Conservation (phyloP, 2,329 filamentous ascomycete genomes). For the Botrytis galanthina region DNA sequence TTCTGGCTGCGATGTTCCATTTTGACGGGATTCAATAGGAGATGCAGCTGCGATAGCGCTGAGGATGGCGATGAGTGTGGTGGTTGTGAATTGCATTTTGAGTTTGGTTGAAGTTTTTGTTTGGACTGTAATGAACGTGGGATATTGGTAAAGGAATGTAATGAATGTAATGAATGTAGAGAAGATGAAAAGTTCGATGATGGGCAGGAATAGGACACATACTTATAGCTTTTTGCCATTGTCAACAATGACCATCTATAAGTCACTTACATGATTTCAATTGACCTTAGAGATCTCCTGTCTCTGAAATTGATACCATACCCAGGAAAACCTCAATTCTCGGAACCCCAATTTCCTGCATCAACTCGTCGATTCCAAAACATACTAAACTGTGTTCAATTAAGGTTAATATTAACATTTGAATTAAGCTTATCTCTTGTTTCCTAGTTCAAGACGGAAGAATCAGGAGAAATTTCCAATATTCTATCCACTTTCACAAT, state of each 20-base stretch:
- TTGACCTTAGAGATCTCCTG: neutral
- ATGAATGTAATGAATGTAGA: neutral
- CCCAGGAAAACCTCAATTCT: neutral
- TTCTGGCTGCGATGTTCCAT: neutral
- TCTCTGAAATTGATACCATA: neutral
- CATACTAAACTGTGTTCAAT: neutral
- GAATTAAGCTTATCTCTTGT: neutral
- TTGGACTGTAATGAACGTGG: neutral
- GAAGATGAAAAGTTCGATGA: neutral
- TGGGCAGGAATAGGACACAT: neutral
- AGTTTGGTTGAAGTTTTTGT: neutral
- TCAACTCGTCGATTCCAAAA: neutral
- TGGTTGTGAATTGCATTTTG: constrained; percentile 12
- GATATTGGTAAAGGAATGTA: neutral
- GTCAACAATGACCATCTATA: neutral
- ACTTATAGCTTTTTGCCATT: neutral
- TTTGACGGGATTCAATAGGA: constrained; percentile 18
- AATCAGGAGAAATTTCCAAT: neutral
- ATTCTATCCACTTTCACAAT: neutral
- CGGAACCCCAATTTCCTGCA: neutral
- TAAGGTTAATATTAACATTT: neutral
- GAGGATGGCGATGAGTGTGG: constrained; percentile 17
- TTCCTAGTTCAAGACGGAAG: neutral
- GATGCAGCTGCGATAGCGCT: constrained; percentile 35
- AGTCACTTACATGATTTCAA: neutral